Evolutionary conservation across 345 rosid genomes (phyloP).

Genomic region (Acer negundo): DNA sequence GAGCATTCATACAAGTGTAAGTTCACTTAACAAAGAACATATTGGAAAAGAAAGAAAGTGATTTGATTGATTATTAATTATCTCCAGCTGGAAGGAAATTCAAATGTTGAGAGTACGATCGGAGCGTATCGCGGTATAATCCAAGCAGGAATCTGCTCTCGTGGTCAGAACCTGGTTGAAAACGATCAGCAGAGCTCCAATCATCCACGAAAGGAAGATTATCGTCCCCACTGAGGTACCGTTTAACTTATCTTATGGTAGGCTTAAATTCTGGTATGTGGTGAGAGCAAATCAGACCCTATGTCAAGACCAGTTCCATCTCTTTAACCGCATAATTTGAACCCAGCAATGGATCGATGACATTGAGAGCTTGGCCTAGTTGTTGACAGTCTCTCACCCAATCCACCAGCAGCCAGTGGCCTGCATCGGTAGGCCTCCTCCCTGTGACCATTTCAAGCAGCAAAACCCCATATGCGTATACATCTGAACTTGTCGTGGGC

Average conservation of each 20-base stretch:
- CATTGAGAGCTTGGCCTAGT: not conserved
- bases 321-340: no score
- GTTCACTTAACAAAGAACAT: not conserved
- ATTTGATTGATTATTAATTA: constrained; percentile 11
- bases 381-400: constrained; percentile 40
- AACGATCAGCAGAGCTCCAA: constrained; percentile 22
- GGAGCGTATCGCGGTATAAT: constrained; percentile 26
- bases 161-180: constrained; percentile 7
- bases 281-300: no score
- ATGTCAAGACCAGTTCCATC: no score
- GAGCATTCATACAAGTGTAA: not conserved
- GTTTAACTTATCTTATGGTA: no score
- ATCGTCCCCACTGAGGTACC: no score
- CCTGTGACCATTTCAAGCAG: constrained; percentile 68
- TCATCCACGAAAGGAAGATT: constrained; percentile 29
- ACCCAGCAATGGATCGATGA: no score
- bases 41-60: not conserved
- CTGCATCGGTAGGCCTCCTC: constrained; percentile 40
- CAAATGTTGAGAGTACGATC: constrained; percentile 26
- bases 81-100: constrained; percentile 46
- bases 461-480: constrained; percentile 66
- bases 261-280: no score
- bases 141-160: constrained; percentile 15
- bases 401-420: constrained; percentile 33
- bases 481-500: constrained; percentile 67